Percentiles rank a stretch among this genome's conserved stretches.
Evolutionary conservation across 148 eudicot genomes (phyloP).

Genomic region (Rhododendron simsii): DNA sequence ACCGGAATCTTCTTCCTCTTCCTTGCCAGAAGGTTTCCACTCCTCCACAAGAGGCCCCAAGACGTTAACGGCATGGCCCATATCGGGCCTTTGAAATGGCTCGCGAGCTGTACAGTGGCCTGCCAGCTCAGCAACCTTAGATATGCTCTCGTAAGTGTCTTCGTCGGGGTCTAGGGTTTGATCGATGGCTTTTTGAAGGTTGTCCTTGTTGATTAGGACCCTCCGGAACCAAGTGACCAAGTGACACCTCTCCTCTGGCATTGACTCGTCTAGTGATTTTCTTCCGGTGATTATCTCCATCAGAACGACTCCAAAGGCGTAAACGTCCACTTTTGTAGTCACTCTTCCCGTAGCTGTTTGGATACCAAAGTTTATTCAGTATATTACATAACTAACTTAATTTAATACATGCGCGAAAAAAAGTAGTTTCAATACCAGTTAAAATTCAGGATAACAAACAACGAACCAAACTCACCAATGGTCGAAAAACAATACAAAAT

Average conservation of each 20-base stretch:
- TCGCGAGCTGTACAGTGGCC: constrained; percentile 50
- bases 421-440: not conserved
- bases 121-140: constrained; percentile 44
- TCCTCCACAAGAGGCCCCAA: constrained; percentile 41
- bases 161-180: constrained; percentile 46
- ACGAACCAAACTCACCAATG: not conserved
- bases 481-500: no score
- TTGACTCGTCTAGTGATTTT: constrained; percentile 59
- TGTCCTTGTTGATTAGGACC: constrained; percentile 50
- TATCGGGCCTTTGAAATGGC: constrained; percentile 45
- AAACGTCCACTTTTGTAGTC: constrained; percentile 70
- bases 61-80: constrained; percentile 51
- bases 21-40: constrained; percentile 40
- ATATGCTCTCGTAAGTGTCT: constrained; percentile 32
- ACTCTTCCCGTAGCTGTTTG: constrained; percentile 29
- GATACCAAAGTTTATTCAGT: not conserved
- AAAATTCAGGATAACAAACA: not conserved
- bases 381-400: not conserved
- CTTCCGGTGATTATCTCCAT: constrained; percentile 73
- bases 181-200: constrained; percentile 45
- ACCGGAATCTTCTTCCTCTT: constrained; percentile 31
- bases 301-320: constrained; percentile 62
- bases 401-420: not conserved
- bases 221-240: constrained; percentile 68
- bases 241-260: constrained; percentile 55